Evolutionary conservation across 345 rosid genomes (phyloP).

Genomic region (Clausena lansium): DNA sequence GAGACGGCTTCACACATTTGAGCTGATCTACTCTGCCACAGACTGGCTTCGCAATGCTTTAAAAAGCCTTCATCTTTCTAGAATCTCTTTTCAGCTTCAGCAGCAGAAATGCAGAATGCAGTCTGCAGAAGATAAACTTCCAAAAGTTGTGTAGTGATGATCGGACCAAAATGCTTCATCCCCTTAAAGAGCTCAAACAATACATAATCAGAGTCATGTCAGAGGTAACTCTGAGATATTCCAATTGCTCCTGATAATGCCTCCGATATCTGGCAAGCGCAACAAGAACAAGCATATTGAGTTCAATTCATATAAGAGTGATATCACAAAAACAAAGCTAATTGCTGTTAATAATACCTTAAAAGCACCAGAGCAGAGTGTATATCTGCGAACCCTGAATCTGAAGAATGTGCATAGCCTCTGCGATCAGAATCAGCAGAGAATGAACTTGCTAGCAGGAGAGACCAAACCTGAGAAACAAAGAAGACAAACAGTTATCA

Average conservation of each 20-base stretch:
- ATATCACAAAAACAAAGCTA: neutral
- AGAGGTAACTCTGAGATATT: neutral
- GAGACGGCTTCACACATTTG: neutral
- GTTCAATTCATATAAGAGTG: neutral
- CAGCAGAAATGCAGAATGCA: too few relatives aligned
- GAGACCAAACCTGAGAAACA: conserved; percentile 62
- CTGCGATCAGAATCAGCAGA: conserved; percentile 46
- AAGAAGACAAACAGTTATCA: conserved; percentile 59
- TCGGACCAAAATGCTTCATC: conserved; percentile 62
- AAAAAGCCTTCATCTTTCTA: too few relatives aligned
- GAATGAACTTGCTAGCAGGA: conserved; percentile 65
- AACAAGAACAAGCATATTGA: neutral
- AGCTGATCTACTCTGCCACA: neutral
- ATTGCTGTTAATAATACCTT: neutral
- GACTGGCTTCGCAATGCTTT: too few relatives aligned
- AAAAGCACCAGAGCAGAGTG: neutral
- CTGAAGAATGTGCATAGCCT: neutral
- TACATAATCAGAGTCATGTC: neutral
- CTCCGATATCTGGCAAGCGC: neutral
- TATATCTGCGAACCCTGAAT: neutral
- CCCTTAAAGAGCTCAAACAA: conserved; percentile 21
- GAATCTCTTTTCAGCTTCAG: neutral
- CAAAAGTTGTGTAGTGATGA: neutral
- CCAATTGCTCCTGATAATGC: neutral
- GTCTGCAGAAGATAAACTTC: neutral